Evolutionary conservation across 129 eudicot species (phyloP), one percentile per base, ranked within the genome.

Genomic region (Helianthus tuberosus): DNA sequence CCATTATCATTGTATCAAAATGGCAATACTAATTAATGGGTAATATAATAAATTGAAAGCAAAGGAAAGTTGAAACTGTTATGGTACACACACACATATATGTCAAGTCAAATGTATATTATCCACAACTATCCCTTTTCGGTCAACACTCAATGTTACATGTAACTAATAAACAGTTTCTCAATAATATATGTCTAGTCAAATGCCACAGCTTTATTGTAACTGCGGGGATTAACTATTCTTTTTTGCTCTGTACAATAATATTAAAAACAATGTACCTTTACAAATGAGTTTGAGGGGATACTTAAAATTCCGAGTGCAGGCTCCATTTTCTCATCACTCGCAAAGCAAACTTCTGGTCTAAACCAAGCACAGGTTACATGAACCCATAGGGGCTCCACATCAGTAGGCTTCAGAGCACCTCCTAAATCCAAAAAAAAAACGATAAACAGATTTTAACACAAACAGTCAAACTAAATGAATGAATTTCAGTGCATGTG

Each of bases 341-440:
- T 94, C 53, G 93, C 89, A 72, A 94, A 94, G 46, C 88, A 91
- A 79, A 94, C 96, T 80, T 94, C 96, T 59, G 99, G 99, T 50
- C 89, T 89, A 82, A 94, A 90, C 99, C 99, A 94, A 53, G 99
- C 99, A 61, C 99, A 94, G 6, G 99, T 94, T 48, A 94, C 86
- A 69, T 94, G 99, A 72, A 94, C 99, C 99, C 99, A 94, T 25
- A 94, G 71, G 13, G 97, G 90, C n/a, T 80, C 84, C 72, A 94
- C 77, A 90, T 91, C 97, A 16, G 99, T 91, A 60, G 99, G 91
- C 74, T 94, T 94, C 76, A 94, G 46, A 69, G 97, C 96, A 81
- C 99, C 99, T 35, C 99, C 99, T 91, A 65, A 78, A 70, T 38
- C 38, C 59, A 11, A 62, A 25, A 83, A n/a, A 27, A 27, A 59